These are phyloP conservation scores for Urostyla sp. DNA, from an alignment of 73 alveolate genomes.

Conservation along the genomic window DNA sequence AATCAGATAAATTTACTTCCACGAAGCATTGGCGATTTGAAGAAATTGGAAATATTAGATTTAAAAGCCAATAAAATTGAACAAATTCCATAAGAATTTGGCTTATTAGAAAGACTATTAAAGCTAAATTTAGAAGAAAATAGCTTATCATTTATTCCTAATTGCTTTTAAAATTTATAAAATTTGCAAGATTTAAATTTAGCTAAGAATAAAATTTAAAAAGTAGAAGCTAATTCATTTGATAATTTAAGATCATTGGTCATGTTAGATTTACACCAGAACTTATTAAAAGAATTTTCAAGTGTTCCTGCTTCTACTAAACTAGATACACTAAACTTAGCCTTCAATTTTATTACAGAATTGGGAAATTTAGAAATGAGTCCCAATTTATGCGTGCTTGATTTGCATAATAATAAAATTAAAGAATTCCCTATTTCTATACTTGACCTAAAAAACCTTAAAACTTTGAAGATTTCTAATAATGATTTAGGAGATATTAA, in stretches of 20 bases:
- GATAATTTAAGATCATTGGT: conserved; percentile 74
- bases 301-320: conserved; percentile 75
- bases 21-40: conserved; percentile 75
- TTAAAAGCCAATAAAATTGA: conserved; percentile 73
- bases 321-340: conserved; percentile 79
- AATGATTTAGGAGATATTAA: conserved; percentile 93
- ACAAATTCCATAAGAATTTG: conserved; percentile 76
- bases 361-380: conserved; percentile 79
- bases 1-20: conserved; percentile 84
- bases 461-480: conserved; percentile 94
- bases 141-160: conserved; percentile 73
- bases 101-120: conserved; percentile 69
- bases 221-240: conserved; percentile 72
- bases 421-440: conserved; percentile 81
- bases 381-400: conserved; percentile 82
- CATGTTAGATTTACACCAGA: conserved; percentile 84
- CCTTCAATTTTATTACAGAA: conserved; percentile 76
- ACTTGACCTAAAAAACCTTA: conserved; percentile 73
- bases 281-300: conserved; percentile 67
- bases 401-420: conserved; percentile 86
- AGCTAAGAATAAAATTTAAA: conserved; percentile 78
- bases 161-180: conserved; percentile 64
- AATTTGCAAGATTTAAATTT: conserved; percentile 80
- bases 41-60: conserved; percentile 79
- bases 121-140: conserved; percentile 83